These are phyloP conservation scores for Mitragyna speciosa DNA, from an alignment of 257 asterid genomes.

Conservation along the genomic window DNA sequence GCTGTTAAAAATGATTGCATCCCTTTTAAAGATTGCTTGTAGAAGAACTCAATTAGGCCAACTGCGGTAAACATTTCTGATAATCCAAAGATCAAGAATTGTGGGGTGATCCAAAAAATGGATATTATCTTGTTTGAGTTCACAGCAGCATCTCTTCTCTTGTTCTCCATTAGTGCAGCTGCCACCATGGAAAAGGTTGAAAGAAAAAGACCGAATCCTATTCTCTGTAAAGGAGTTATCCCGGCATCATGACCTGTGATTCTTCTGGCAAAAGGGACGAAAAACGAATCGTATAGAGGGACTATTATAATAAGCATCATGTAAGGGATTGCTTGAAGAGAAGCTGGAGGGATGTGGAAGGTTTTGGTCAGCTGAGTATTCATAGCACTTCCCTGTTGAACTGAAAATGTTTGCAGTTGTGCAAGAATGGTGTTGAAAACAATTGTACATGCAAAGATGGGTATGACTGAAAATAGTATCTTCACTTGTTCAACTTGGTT, in stretches of 20 bases:
- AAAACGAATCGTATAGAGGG: constrained; percentile 70
- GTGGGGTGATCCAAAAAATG: constrained; percentile 85
- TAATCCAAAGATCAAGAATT: constrained; percentile 73
- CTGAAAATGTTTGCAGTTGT: constrained; percentile 92
- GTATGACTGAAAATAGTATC: constrained; percentile 55
- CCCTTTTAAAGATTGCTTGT: constrained; percentile 67
- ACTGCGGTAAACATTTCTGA: constrained; percentile 96
- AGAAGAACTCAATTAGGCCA: constrained; percentile 86
- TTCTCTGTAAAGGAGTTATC: constrained; percentile 63
- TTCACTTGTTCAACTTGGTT: constrained; percentile 84
- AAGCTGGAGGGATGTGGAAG: constrained; percentile 91
- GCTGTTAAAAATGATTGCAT: constrained; percentile 78
- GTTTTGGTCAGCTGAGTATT: constrained; percentile 52
- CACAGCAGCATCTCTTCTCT: constrained; percentile 44
- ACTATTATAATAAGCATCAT: constrained; percentile 65
- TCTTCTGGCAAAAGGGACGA: constrained; percentile 75
- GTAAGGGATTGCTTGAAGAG: constrained; percentile 96
- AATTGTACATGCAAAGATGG: constrained; percentile 90
- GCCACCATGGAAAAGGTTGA: constrained; percentile 84
- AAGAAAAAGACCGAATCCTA: constrained; percentile 70
- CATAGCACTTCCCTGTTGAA: constrained; percentile 89
- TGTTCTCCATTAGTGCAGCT: constrained; percentile 73
- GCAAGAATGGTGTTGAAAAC: constrained; percentile 89
- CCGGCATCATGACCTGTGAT: constrained; percentile 71
- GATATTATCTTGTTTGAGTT: constrained; percentile 30